Conservation (phyloP, 2,329 filamentous ascomycete species). For the Aureobasidium subglaciale region DNA sequence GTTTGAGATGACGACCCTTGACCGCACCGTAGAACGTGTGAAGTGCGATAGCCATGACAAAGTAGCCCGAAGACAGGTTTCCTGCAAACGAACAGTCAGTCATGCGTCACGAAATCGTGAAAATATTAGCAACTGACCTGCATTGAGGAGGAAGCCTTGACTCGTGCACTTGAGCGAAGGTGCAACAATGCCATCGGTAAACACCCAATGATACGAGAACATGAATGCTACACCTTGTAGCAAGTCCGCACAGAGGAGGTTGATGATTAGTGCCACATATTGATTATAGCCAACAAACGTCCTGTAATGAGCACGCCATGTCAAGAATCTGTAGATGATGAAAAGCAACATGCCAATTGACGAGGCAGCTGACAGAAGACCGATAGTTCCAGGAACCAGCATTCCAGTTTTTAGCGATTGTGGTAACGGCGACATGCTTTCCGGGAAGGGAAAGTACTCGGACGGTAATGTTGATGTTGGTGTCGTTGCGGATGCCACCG, state of each 20-base stretch:
- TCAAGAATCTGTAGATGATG: conserved; percentile 25
- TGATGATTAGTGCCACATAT: conserved; percentile 62
- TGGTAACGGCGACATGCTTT: conserved; percentile 23
- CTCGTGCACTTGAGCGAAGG: conserved; percentile 50
- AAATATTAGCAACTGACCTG: conserved; percentile 47
- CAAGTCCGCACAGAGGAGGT: conserved; percentile 61
- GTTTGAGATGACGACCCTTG: conserved; percentile 45
- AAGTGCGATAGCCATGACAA: conserved; percentile 58
- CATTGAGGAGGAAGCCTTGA: conserved; percentile 63
- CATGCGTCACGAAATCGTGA: background rate
- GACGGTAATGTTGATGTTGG: background rate
- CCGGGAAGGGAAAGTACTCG: conserved; percentile 26
- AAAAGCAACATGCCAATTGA: conserved; percentile 25
- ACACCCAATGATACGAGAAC: conserved; percentile 55
- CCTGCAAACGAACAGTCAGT: background rate
- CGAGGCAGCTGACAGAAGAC: conserved; percentile 25
- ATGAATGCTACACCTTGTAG: conserved; percentile 59
- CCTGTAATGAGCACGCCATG: conserved; percentile 26
- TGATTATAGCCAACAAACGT: conserved; percentile 46
- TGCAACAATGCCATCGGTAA: conserved; percentile 47
- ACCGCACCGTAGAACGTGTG: conserved; percentile 62
- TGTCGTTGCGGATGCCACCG: background rate
- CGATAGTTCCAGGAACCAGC: conserved; percentile 25
- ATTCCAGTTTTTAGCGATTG: conserved; percentile 22
- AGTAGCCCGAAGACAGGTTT: conserved; percentile 52